phyloP scores from a whole-genome alignment of 441 rosid genomes.

The Breynia disticha region DNA sequence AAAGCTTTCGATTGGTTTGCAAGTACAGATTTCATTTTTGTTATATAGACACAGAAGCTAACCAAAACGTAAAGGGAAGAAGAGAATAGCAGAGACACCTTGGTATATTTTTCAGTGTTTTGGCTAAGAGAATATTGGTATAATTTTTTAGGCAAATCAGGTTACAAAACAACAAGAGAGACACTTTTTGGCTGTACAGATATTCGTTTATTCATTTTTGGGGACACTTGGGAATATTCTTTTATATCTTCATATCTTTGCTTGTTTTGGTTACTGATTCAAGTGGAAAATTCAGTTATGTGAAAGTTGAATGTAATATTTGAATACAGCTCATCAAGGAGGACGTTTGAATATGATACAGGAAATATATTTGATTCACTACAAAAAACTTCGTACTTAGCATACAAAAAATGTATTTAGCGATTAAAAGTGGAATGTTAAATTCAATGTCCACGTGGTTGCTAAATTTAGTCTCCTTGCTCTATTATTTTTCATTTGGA shows the following conservation, averaged over 20 bases:
- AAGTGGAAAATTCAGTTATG: conserved; percentile 7
- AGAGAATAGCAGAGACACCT: too few species aligned
- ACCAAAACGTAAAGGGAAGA: conserved; percentile 8
- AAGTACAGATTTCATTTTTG: conserved; percentile 10
- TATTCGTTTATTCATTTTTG: conserved; percentile 23
- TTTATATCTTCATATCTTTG: background rate
- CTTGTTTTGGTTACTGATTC: conserved; percentile 3
- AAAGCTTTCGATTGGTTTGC: background rate
- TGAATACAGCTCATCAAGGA: conserved; percentile 7
- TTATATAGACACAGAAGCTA: conserved; percentile 3
- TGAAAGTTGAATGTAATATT: conserved; percentile 13
- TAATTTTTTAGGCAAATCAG: conserved; percentile 20
- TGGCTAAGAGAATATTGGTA: too few species aligned
- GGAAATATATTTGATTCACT: background rate
- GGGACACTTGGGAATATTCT: background rate
- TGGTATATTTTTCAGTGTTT: too few species aligned
- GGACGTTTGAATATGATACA: background rate
- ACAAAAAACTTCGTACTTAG: too few species aligned
- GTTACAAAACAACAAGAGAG: conserved; percentile 11
- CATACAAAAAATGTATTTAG: too few species aligned
- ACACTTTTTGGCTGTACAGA: background rate
- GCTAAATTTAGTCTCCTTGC: too few species aligned
- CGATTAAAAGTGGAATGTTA: too few species aligned
- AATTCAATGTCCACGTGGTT: too few species aligned
- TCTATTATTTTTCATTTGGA: too few species aligned